Evolutionary conservation across 1,284 basidiomycete genomes (phyloP).

Genomic region (Moniliella sp.): DNA sequence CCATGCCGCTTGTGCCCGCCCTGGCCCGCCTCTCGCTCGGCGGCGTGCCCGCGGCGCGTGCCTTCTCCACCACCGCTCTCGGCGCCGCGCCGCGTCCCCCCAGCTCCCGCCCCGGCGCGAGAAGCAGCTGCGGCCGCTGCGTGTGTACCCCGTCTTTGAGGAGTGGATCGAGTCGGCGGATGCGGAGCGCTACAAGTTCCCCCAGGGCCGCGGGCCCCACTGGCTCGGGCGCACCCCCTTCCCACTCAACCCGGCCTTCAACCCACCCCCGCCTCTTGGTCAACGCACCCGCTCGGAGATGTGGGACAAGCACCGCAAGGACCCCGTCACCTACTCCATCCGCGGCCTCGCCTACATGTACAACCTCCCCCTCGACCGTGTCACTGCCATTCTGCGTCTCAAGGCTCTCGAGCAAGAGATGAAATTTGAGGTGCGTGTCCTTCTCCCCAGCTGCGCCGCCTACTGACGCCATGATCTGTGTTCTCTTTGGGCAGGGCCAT

Average conservation of each 20-base stretch:
- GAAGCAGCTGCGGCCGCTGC: too few relatives aligned
- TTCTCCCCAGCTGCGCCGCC: background rate
- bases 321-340: slow-evolving; percentile 18
- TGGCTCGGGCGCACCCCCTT: slow-evolving; percentile 29
- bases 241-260: slow-evolving; percentile 28
- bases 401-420: slow-evolving; percentile 26
- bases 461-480: background rate
- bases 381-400: slow-evolving; percentile 21
- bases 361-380: slow-evolving; percentile 15
- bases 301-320: slow-evolving; percentile 16
- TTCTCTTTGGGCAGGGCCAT: slow-evolving; percentile 6
- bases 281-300: slow-evolving; percentile 19
- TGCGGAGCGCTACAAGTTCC: slow-evolving; percentile 15
- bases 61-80: too few relatives aligned
- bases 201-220: slow-evolving; percentile 19
- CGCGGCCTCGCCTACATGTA: slow-evolving; percentile 21
- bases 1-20: too few relatives aligned
- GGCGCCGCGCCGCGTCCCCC: too few relatives aligned
- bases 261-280: slow-evolving; percentile 20
- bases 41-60: too few relatives aligned
- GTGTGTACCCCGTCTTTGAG: too few relatives aligned
- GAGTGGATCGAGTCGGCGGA: slow-evolving; percentile 16
- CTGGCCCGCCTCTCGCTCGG: too few relatives aligned
- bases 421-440: background rate
- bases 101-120: too few relatives aligned